phyloP scores from a whole-genome alignment of 768 basidiomycete genomes.

The Xanthoconium purpureum region DNA sequence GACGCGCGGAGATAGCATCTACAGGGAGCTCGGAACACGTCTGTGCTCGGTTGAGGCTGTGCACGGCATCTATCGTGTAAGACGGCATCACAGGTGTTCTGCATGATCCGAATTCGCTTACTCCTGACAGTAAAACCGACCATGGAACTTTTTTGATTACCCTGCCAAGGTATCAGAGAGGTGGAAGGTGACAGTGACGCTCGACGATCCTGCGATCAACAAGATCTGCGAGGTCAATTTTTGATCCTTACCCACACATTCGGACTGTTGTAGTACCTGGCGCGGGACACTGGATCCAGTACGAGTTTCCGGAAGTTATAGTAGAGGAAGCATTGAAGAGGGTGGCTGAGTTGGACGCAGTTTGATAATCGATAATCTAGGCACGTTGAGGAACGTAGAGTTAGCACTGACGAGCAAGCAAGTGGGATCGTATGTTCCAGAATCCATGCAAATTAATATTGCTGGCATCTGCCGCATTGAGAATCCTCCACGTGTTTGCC shows the following conservation, averaged over 20 bases:
- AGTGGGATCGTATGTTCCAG: slow-evolving; percentile 61
- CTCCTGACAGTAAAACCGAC: slow-evolving; percentile 9
- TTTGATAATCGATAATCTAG: not conserved
- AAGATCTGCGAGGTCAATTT: slow-evolving; percentile 4
- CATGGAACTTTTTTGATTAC: slow-evolving; percentile 16
- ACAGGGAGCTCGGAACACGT: slow-evolving; percentile 9
- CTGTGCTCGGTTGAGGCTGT: not conserved
- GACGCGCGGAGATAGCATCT: slow-evolving; percentile 9
- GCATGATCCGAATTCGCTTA: not conserved
- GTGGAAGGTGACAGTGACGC: slow-evolving; percentile 9
- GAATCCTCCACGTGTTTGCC: slow-evolving; percentile 1
- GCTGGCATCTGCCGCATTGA: not conserved
- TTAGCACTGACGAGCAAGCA: slow-evolving; percentile 36
- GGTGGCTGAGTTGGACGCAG: slow-evolving; percentile 7
- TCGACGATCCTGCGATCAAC: not conserved
- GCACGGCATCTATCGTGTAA: not conserved
- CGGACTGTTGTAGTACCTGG: slow-evolving; percentile 11
- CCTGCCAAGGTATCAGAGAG: slow-evolving; percentile 3
- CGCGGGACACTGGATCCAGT: slow-evolving; percentile 28
- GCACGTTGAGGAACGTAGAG: not conserved
- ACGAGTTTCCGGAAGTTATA: slow-evolving; percentile 10
- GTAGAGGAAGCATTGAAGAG: slow-evolving; percentile 13
- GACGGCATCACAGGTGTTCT: not conserved
- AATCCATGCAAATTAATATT: slow-evolving; percentile 54
- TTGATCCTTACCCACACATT: slow-evolving; percentile 15